phyloP scores from a whole-genome alignment of 495 filamentous ascomycete genomes.

The Xylaria nigripes region DNA sequence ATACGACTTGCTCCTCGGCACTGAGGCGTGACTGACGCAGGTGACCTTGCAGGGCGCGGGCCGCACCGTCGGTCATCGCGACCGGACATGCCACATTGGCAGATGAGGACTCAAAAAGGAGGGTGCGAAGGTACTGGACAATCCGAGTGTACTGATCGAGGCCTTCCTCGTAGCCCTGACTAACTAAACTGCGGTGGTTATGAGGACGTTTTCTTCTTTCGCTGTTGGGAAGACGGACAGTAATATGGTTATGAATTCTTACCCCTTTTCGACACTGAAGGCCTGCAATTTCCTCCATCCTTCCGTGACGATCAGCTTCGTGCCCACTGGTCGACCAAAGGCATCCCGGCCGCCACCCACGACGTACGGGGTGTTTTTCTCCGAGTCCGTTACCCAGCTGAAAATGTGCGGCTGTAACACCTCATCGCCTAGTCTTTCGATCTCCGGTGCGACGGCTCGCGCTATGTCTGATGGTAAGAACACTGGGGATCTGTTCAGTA shows the following conservation, averaged over 20 bases:
- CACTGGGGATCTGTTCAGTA: conserved; percentile 26
- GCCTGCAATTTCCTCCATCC: conserved; percentile 51
- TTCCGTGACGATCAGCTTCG: conserved; percentile 43
- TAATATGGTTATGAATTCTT: background rate
- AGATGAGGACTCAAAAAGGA: conserved; percentile 52
- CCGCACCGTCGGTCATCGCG: conserved; percentile 61
- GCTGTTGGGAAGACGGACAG: background rate
- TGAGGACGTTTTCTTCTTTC: background rate
- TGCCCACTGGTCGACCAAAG: conserved; percentile 40
- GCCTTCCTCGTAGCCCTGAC: conserved; percentile 45
- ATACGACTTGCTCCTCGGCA: conserved; percentile 26
- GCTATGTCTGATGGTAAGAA: conserved; percentile 36
- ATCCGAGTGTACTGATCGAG: conserved; percentile 42
- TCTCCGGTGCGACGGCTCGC: conserved; percentile 29
- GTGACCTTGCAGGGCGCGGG: conserved; percentile 44
- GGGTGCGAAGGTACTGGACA: conserved; percentile 46
- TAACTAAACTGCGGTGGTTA: conserved; percentile 32
- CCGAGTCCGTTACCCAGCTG: conserved; percentile 48
- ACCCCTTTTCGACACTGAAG: conserved; percentile 45
- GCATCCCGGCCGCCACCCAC: conserved; percentile 38
- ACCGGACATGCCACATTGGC: conserved; percentile 41
- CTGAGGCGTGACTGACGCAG: conserved; percentile 22
- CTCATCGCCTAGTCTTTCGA: conserved; percentile 36
- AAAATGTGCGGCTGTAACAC: conserved; percentile 41
- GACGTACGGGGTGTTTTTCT: conserved; percentile 49